Conservation (phyloP, 176 grass and related monocot genomes). For the Bromus sterilis region DNA sequence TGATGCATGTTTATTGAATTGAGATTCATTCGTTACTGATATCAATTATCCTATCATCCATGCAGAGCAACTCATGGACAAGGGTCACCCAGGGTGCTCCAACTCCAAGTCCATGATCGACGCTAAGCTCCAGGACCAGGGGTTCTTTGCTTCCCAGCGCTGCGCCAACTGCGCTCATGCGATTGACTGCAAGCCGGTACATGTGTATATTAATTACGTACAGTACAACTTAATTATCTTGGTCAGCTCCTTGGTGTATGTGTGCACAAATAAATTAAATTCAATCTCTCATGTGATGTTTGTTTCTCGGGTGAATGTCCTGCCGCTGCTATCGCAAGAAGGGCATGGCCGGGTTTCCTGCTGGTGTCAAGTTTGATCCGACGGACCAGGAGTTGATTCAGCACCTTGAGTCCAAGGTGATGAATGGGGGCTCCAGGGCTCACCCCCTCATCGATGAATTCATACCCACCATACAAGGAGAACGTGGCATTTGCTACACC, state of each 20-base stretch:
- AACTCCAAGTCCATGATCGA: not conserved
- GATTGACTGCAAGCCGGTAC: constrained; percentile 46
- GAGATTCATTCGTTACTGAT: not conserved
- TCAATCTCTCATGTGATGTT: not conserved
- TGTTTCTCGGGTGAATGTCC: not conserved
- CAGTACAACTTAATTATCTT: not conserved
- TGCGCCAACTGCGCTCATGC: constrained; percentile 65
- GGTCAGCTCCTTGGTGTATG: not conserved
- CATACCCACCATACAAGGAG: constrained; percentile 68
- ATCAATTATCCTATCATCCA: not conserved
- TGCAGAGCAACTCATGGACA: constrained; percentile 18
- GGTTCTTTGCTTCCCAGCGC: not conserved
- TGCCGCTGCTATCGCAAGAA: not conserved
- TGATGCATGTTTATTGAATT: not conserved
- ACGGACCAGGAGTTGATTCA: constrained; percentile 79
- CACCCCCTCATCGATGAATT: constrained; percentile 85
- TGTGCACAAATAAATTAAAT: not conserved
- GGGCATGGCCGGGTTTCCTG: constrained; percentile 67
- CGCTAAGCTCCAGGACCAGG: constrained; percentile 42
- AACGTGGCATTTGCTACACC: constrained; percentile 91
- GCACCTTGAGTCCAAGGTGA: constrained; percentile 66
- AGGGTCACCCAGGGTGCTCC: not conserved
- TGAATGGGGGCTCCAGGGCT: constrained; percentile 30
- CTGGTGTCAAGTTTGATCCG: constrained; percentile 85
- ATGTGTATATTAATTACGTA: not conserved